A percentile compares a stretch with the other conserved stretches of the same genome.
Evolutionary conservation across 2,329 filamentous ascomycete species (phyloP).

Genomic region (Clonostachys sp.): DNA sequence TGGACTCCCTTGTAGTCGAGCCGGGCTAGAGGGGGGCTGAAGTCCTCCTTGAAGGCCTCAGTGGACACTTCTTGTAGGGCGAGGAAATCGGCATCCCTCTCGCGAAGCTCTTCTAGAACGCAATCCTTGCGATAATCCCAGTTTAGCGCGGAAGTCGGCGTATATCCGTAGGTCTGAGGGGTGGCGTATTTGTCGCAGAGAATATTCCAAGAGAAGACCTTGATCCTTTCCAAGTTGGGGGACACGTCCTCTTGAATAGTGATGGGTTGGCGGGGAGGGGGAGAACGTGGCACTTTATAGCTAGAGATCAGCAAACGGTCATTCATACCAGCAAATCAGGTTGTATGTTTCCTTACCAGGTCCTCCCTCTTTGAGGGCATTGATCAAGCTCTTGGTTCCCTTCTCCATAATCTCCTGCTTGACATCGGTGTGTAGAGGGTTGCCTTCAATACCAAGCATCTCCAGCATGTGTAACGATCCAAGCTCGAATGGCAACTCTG

Average conservation of each 20-base stretch:
- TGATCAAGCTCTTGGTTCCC: conserved; percentile 81
- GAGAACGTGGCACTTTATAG: conserved; percentile 67
- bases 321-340: background rate
- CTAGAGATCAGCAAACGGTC: background rate
- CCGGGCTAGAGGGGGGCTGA: conserved; percentile 80
- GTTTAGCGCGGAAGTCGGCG: conserved; percentile 71
- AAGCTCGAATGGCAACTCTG: conserved; percentile 76
- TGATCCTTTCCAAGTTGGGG: conserved; percentile 64
- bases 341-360: conserved; percentile 61
- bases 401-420: conserved; percentile 83
- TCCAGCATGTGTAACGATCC: conserved; percentile 87
- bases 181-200: conserved; percentile 93
- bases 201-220: conserved; percentile 91
- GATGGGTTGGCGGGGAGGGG: conserved; percentile 71
- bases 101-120: conserved; percentile 77
- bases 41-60: conserved; percentile 87
- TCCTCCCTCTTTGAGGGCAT: conserved; percentile 76
- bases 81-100: conserved; percentile 80
- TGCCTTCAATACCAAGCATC: conserved; percentile 86
- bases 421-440: conserved; percentile 71
- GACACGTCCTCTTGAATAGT: conserved; percentile 67
- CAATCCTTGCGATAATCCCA: conserved; percentile 85
- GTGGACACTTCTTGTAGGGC: conserved; percentile 92
- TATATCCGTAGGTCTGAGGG: conserved; percentile 81
- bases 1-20: conserved; percentile 92